Base-by-base conservation (phyloP, 805 yeast species). In the Scheffersomyces amazonensis region DNA sequence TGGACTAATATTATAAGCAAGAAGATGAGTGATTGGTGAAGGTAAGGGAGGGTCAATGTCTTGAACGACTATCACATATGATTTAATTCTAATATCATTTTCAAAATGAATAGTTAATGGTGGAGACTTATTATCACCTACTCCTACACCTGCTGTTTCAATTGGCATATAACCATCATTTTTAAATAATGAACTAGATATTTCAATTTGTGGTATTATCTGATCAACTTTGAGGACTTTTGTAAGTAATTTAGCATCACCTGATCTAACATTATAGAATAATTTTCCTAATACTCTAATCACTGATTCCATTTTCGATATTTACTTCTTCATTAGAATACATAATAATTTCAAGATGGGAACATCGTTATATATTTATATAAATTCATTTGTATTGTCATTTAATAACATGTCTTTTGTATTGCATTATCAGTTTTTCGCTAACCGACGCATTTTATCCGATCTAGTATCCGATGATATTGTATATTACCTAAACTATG, bases 21-120 rank as follows among this genome's bases (percentile, higher is more conserved):
- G 15, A 13, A 40, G 34, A 28, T 48, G 51, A 8, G 40, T 40
- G 16, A 39, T 32, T 4, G 53, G 41, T 16, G 16, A 18, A 4
- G 31, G 35, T 16, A 44, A 11, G 4, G 53, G 53, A 12, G 37
- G 38, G 35, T 44, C 53, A 13, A 43, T 34, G 24, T 48, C 53
- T 24, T 48, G 48, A 30, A 40, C 34, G 17, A 47, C 16, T 3
- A 48, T 2, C 4, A 42, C 44, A 27, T 42, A 34, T 3, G 53
- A 48, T 10, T 31, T 28, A 20, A 42, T 35, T 11, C 11, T 41
- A 8, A 10, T 9, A 11, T 21, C 35, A 10, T 31, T 18, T 8
- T 11, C 18, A 18, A 37, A 16, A 11, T 25, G 19, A 19, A 46
- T 22, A 20, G 35, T 27, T 11, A 47, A 34, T 4, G 41, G 27